Evolutionary conservation across 2,329 filamentous ascomycete species (phyloP).

Genomic region (Bimuria novae-zelandiae): DNA sequence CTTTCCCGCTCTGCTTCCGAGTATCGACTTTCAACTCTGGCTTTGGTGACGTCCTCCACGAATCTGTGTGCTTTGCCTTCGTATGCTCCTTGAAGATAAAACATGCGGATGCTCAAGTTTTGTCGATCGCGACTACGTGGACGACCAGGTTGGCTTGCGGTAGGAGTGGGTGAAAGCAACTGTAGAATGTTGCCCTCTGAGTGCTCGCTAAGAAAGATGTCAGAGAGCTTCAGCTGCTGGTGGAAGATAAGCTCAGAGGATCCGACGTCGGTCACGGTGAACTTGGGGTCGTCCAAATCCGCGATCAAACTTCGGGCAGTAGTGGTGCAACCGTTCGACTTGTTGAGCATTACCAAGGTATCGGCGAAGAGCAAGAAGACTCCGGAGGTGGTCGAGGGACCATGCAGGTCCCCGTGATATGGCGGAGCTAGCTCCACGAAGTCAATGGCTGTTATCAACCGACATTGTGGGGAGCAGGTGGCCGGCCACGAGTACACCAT

Average conservation of each 20-base stretch:
- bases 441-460: conserved; percentile 81
- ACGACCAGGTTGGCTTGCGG: conserved; percentile 31
- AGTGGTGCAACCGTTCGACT: conserved; percentile 64
- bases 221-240: conserved; percentile 70
- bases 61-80: conserved; percentile 77
- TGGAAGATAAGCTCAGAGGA: conserved; percentile 71
- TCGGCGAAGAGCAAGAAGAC: conserved; percentile 87
- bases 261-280: conserved; percentile 38
- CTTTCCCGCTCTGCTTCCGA: conserved; percentile 82
- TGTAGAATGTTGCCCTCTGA: conserved; percentile 66
- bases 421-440: conserved; percentile 77
- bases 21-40: conserved; percentile 83
- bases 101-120: conserved; percentile 48
- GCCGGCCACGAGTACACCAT: conserved; percentile 78
- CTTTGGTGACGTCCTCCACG: conserved; percentile 84
- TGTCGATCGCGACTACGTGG: conserved; percentile 40
- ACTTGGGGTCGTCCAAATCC: conserved; percentile 79
- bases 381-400: conserved; percentile 58
- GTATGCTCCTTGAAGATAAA: conserved; percentile 74
- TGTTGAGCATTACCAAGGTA: conserved; percentile 76
- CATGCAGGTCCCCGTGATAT: conserved; percentile 58
- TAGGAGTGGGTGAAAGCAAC: conserved; percentile 62
- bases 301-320: conserved; percentile 79
- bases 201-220: conserved; percentile 72
- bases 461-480: conserved; percentile 72